Evolutionary conservation across 768 basidiomycete genomes (phyloP).

Genomic region (Pleurotus ostreatus): DNA sequence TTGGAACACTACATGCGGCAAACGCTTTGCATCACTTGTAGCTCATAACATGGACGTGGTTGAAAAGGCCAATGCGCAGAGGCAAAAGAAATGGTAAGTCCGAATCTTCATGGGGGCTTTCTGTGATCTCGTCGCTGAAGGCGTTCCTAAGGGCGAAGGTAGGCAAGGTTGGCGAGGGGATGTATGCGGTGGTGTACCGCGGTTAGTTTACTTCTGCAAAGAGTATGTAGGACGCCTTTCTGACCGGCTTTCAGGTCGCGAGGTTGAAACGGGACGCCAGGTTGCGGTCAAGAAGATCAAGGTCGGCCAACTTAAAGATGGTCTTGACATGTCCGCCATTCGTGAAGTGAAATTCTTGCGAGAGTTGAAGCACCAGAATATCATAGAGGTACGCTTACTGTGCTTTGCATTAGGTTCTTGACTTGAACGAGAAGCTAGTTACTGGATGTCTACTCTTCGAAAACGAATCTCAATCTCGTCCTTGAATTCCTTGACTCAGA

Average conservation of each 20-base stretch:
- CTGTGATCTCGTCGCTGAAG: neutral
- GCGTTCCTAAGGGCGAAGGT: slow-evolving; percentile 61
- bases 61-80: slow-evolving; percentile 70
- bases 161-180: slow-evolving; percentile 84
- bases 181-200: slow-evolving; percentile 94
- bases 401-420: neutral
- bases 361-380: slow-evolving; percentile 89
- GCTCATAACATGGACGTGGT: slow-evolving; percentile 70
- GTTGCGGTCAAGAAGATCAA: slow-evolving; percentile 99
- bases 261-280: slow-evolving; percentile 70
- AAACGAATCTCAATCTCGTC: slow-evolving; percentile 95
- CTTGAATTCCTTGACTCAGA: slow-evolving; percentile 96
- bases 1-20: too few species aligned
- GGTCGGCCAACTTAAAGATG: slow-evolving; percentile 95
- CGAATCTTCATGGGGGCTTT: neutral
- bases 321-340: slow-evolving; percentile 97
- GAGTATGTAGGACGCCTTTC: too few species aligned
- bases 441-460: slow-evolving; percentile 93
- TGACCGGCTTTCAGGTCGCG: slow-evolving; percentile 48
- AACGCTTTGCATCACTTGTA: neutral
- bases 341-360: slow-evolving; percentile 97
- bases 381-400: slow-evolving; percentile 70
- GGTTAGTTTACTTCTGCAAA: slow-evolving; percentile 38
- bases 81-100: slow-evolving; percentile 64
- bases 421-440: slow-evolving; percentile 46